Evolutionary conservation across 148 eudicot genomes (phyloP).

Genomic region (Rhododendron henanense): DNA sequence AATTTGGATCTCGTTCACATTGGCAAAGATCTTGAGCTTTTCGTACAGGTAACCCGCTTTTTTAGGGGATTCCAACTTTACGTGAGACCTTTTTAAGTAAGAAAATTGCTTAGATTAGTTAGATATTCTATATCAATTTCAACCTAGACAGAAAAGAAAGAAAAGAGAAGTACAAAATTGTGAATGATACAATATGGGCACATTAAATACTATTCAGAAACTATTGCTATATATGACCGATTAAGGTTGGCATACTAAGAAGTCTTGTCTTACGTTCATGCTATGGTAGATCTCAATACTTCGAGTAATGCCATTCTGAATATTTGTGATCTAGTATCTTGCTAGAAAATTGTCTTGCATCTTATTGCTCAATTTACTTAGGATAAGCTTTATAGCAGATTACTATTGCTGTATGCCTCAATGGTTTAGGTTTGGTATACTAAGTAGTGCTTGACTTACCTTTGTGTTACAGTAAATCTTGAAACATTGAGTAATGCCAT

Average conservation of each 20-base stretch:
- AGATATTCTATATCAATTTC: not conserved
- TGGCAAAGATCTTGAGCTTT: conserved; percentile 53
- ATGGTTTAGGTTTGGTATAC: no score
- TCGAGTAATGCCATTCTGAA: no score
- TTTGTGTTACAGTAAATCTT: not conserved
- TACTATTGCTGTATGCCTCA: no score
- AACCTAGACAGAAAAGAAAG: not conserved
- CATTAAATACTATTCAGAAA: not conserved
- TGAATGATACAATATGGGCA: not conserved
- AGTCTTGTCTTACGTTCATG: no score
- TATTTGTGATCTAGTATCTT: no score
- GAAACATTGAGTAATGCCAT: not conserved
- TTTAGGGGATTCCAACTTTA: not conserved
- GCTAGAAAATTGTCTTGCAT: no score
- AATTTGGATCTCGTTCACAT: conserved; percentile 82
- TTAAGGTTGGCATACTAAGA: not conserved
- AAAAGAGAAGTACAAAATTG: not conserved
- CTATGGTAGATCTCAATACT: no score
- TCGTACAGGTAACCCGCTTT: conserved; percentile 26
- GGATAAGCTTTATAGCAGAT: no score
- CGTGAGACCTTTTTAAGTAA: not conserved
- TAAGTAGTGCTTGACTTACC: not conserved
- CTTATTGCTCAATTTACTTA: no score
- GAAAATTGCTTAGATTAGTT: not conserved
- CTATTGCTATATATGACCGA: not conserved